Evolutionary conservation across 495 filamentous ascomycete species (phyloP).

Genomic region (Daldinia grandis): DNA sequence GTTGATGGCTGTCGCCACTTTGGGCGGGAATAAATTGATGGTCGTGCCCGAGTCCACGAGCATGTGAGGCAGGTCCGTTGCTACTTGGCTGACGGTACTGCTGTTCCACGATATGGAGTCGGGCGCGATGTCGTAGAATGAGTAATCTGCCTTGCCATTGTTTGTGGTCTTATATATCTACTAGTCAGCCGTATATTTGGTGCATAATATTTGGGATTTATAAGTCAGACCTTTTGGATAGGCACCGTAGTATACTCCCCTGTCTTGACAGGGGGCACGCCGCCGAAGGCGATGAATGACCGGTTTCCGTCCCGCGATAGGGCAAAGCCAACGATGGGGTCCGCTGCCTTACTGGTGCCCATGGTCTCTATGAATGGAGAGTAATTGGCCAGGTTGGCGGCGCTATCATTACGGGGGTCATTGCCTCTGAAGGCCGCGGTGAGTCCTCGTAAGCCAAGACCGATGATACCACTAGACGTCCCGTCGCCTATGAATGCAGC

Average conservation of each 20-base stretch:
- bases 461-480: constrained; percentile 59
- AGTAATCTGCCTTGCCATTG: constrained; percentile 41
- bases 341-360: constrained; percentile 34
- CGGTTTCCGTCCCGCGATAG: constrained; percentile 44
- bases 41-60: constrained; percentile 53
- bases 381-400: constrained; percentile 39
- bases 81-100: constrained; percentile 20
- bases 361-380: constrained; percentile 42
- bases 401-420: constrained; percentile 33
- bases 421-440: constrained; percentile 42
- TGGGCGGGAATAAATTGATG: constrained; percentile 46
- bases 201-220: background rate
- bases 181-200: background rate
- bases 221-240: constrained; percentile 35
- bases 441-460: constrained; percentile 62
- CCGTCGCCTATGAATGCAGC: constrained; percentile 59
- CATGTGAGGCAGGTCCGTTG: constrained; percentile 35
- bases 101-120: constrained; percentile 40
- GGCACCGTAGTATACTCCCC: constrained; percentile 40
- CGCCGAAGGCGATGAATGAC: constrained; percentile 46
- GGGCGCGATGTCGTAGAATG: constrained; percentile 41
- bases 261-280: constrained; percentile 45
- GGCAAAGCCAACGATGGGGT: constrained; percentile 43
- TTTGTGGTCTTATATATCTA: constrained; percentile 9
- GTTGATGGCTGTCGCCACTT: constrained; percentile 44